Evolutionary conservation across 176 grass and related monocot genomes (phyloP).

Genomic region (Dendrocalamus sinicus): DNA sequence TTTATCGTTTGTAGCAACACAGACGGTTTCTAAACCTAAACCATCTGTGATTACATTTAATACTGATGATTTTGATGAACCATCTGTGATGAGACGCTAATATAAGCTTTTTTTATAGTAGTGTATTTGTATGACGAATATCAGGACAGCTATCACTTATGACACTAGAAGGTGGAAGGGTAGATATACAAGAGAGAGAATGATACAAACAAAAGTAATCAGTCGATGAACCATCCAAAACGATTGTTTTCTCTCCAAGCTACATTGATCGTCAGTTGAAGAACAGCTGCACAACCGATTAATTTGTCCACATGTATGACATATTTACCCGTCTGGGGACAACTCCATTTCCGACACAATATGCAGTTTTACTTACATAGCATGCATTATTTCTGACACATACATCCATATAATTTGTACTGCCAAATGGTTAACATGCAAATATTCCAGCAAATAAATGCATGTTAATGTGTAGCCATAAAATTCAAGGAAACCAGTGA

Average conservation of each 20-base stretch:
- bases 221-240: not conserved
- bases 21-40: too few species aligned
- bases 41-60: too few species aligned
- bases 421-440: not conserved
- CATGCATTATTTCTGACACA: not conserved
- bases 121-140: not conserved
- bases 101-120: too few species aligned
- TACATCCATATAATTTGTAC: not conserved
- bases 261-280: slow-evolving; percentile 1
- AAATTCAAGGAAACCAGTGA: slow-evolving; percentile 23
- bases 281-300: not conserved
- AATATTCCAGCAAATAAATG: slow-evolving; percentile 40
- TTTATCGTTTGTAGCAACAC: too few species aligned
- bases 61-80: too few species aligned
- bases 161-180: too few species aligned
- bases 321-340: not conserved
- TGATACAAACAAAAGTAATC: not conserved
- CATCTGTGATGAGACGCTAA: too few species aligned
- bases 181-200: not conserved
- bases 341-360: not conserved
- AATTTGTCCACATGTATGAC: not conserved
- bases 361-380: not conserved
- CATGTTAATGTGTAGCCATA: slow-evolving; percentile 8
- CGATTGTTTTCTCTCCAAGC: not conserved
- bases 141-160: not conserved